These are phyloP conservation scores for Nemania bipapillata DNA, from an alignment of 2,329 filamentous ascomycete species.

Conservation along the genomic window DNA sequence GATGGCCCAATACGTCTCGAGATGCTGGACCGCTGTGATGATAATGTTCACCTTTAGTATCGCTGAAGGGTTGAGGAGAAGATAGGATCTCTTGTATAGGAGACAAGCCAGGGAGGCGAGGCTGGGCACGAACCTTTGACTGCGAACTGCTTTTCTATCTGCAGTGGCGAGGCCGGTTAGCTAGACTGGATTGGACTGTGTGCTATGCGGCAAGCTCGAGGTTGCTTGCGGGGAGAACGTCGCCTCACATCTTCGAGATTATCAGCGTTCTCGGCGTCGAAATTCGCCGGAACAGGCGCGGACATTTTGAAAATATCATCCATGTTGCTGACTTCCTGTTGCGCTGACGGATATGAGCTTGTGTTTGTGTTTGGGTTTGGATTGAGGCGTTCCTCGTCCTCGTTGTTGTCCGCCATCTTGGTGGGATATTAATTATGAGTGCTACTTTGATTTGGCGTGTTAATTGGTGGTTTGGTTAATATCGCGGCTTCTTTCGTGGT, in stretches of 20 bases:
- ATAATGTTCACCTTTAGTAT: constrained; percentile 11
- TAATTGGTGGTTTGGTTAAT: background rate
- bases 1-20: constrained; percentile 96
- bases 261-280: constrained; percentile 58
- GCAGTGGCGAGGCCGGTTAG: constrained; percentile 15
- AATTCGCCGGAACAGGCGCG: constrained; percentile 57
- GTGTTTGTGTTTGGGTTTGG: background rate
- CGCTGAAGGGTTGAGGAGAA: background rate
- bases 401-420: background rate
- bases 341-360: background rate
- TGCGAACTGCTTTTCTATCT: constrained; percentile 99
- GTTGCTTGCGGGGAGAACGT: background rate
- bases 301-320: constrained; percentile 47
- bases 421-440: background rate
- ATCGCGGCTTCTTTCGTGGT: background rate
- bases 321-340: constrained; percentile 33
- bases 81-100: background rate
- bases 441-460: too few relatives aligned
- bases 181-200: background rate
- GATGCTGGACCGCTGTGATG: constrained; percentile 82
- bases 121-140: constrained; percentile 76
- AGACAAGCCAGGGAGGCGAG: background rate
- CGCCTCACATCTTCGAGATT: constrained; percentile 49
- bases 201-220: background rate
- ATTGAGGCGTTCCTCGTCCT: background rate